Evolutionary conservation across 345 rosid species (phyloP).

Genomic region (Euphorbia pulcherrima): DNA sequence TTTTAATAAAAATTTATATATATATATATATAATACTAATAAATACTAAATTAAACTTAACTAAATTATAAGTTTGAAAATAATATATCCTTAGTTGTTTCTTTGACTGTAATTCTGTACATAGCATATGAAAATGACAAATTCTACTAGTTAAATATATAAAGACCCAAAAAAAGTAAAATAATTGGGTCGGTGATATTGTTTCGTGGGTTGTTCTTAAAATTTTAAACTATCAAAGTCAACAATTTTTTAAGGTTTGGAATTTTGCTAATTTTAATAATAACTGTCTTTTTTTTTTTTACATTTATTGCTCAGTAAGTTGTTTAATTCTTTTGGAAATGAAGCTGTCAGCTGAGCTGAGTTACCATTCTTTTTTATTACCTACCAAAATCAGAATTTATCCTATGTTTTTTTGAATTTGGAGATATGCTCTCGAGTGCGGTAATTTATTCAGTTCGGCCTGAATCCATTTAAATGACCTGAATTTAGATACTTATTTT

Average conservation of each 20-base stretch:
- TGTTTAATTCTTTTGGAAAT: neutral
- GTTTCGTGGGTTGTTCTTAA: neutral
- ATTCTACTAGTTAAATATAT: neutral
- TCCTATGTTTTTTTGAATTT: neutral
- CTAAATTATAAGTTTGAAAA: too few relatives aligned
- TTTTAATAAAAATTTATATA: too few relatives aligned
- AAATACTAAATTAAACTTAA: too few relatives aligned
- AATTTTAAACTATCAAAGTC: neutral
- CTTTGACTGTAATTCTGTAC: neutral
- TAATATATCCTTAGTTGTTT: too few relatives aligned
- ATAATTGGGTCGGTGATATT: neutral
- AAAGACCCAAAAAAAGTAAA: neutral
- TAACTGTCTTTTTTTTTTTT: neutral
- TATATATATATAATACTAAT: too few relatives aligned
- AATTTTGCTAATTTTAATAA: neutral
- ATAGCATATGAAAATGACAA: neutral
- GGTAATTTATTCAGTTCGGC: too few relatives aligned
- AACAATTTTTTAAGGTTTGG: neutral
- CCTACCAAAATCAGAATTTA: neutral
- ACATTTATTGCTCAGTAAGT: neutral
- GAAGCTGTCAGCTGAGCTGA: neutral
- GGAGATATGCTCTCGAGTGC: too few relatives aligned
- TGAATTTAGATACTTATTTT: too few relatives aligned
- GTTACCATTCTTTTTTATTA: conserved; percentile 3
- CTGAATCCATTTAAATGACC: too few relatives aligned